These are phyloP conservation scores for Fusarium sp. DNA, from an alignment of 2,329 filamentous ascomycete species.

Conservation along the genomic window DNA sequence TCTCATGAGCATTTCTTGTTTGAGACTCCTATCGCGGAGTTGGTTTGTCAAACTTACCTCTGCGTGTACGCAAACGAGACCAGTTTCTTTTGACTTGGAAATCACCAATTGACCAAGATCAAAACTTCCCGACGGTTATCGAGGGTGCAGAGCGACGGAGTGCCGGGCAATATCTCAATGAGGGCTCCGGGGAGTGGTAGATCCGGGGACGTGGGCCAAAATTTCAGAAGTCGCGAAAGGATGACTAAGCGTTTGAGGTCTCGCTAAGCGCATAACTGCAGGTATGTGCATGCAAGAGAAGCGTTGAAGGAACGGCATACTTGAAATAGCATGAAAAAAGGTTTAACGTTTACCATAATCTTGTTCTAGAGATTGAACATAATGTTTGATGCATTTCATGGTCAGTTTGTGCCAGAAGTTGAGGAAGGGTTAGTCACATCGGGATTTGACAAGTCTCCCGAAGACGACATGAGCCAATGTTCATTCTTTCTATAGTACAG, in stretches of 20 bases:
- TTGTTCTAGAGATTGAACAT: too few species aligned
- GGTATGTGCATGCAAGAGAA: constrained; percentile 29
- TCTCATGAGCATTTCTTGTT: constrained; percentile 23
- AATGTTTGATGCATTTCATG: too few species aligned
- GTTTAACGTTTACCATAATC: too few species aligned
- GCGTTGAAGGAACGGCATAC: not conserved
- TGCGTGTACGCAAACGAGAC: constrained; percentile 4
- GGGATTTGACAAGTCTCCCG: not conserved
- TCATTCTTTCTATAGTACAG: constrained; percentile 29
- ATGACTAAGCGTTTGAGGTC: constrained; percentile 41
- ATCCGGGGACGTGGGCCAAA: constrained; percentile 39
- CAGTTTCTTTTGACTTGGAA: not conserved
- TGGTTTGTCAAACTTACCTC: constrained; percentile 31
- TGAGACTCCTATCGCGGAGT: constrained; percentile 1
- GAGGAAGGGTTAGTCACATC: too few species aligned
- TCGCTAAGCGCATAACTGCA: constrained; percentile 17
- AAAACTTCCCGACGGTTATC: constrained; percentile 14
- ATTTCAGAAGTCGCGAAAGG: constrained; percentile 33
- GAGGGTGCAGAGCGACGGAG: constrained; percentile 28
- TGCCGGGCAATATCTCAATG: constrained; percentile 28
- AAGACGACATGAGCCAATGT: too few species aligned
- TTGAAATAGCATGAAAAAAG: not conserved
- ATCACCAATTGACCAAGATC: constrained; percentile 2
- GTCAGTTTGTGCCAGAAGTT: too few species aligned
- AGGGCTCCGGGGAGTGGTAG: constrained; percentile 22